A percentile compares a stretch with the other conserved stretches of the same genome.
phyloP scores from a whole-genome alignment of 1,139 yeast species.

The Candida freyschussii region DNA sequence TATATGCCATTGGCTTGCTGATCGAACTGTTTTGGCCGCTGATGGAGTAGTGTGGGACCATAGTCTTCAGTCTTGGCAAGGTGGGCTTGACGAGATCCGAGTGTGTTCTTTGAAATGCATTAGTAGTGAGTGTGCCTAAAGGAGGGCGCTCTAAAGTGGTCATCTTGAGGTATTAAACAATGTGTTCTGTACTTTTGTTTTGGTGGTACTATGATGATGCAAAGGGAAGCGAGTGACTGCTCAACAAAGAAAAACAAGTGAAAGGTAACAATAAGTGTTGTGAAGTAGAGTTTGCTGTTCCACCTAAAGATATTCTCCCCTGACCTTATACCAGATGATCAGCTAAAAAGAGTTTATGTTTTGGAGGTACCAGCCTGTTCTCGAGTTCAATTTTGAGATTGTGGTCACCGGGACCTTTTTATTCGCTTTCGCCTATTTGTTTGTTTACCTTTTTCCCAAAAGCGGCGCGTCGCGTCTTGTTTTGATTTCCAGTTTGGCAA shows the following conservation, averaged over 20 bases:
- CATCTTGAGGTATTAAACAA: constrained; percentile 12
- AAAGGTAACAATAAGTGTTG: too few relatives aligned
- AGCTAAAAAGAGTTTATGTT: too few relatives aligned
- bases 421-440: constrained; percentile 6
- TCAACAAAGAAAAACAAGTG: too few relatives aligned
- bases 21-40: constrained; percentile 3
- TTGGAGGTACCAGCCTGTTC: too few relatives aligned
- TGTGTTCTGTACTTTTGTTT: too few relatives aligned
- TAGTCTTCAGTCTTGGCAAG: constrained; percentile 11
- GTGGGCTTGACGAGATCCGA: constrained; percentile 12
- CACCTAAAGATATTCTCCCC: too few relatives aligned
- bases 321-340: too few relatives aligned
- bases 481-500: constrained; percentile 2
- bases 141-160: constrained; percentile 22
- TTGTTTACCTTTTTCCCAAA: constrained; percentile 22
- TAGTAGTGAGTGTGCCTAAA: constrained; percentile 16
- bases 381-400: too few relatives aligned
- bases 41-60: constrained; percentile 8
- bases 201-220: background rate
- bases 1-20: constrained; percentile 3
- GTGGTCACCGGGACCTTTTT: too few relatives aligned
- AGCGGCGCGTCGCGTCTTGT: constrained; percentile 12
- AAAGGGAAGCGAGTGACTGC: background rate
- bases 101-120: constrained; percentile 12
- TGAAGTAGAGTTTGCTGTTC: too few relatives aligned